Conservation (phyloP, 2,329 filamentous ascomycete genomes). For the Fusarium concolor region DNA sequence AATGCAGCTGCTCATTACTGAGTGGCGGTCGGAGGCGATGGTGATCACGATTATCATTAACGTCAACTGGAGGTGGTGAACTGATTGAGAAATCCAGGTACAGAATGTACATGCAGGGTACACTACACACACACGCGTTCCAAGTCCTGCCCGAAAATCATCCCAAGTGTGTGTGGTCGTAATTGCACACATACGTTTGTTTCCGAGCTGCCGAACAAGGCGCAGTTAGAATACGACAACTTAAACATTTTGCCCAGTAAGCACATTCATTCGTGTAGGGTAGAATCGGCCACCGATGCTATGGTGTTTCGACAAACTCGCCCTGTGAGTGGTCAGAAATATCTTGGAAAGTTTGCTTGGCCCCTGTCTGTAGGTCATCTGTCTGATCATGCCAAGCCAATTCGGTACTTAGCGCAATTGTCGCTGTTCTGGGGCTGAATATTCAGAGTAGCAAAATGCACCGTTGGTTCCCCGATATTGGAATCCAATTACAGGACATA, state of each 20-base stretch:
- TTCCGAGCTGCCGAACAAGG: conserved; percentile 16
- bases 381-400: conserved; percentile 17
- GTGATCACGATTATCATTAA: conserved; percentile 29
- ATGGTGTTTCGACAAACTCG: conserved; percentile 24
- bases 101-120: conserved; percentile 27
- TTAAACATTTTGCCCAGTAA: not conserved
- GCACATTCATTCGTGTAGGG: conserved; percentile 26
- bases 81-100: conserved; percentile 1
- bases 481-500: conserved; percentile 8
- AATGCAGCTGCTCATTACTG: not conserved
- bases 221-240: conserved; percentile 27
- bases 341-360: conserved; percentile 16
- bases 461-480: conserved; percentile 14
- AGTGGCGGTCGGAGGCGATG: conserved; percentile 18
- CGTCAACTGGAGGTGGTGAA: conserved; percentile 17
- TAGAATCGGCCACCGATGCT: conserved; percentile 11
- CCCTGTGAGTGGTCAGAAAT: conserved; percentile 29
- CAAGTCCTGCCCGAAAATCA: not conserved
- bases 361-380: conserved; percentile 19
- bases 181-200: conserved; percentile 5
- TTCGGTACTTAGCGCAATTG: conserved; percentile 17
- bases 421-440: conserved; percentile 7
- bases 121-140: not conserved
- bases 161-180: conserved; percentile 1
- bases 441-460: conserved; percentile 19